Evolutionary conservation across 1,284 basidiomycete species (phyloP).

Genomic region (Ganoderma lingzhi): DNA sequence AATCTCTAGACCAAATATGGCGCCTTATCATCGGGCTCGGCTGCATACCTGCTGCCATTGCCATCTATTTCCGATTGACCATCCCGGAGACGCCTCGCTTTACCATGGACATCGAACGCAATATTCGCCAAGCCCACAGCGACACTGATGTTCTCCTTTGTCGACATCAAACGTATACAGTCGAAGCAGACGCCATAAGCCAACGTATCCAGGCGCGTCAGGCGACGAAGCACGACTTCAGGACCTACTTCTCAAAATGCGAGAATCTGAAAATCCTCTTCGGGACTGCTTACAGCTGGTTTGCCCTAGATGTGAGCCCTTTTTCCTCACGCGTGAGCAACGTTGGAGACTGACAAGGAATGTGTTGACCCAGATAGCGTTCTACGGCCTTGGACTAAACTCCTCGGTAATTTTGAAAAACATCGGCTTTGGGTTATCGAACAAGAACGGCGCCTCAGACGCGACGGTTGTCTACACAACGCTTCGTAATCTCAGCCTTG

Average conservation of each 20-base stretch:
- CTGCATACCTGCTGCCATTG: constrained; percentile 70
- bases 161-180: constrained; percentile 53
- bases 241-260: constrained; percentile 66
- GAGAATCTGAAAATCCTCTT: constrained; percentile 72
- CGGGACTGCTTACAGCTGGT: constrained; percentile 76
- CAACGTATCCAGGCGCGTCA: constrained; percentile 71
- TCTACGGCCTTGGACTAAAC: constrained; percentile 88
- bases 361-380: constrained; percentile 66
- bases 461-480: constrained; percentile 54
- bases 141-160: constrained; percentile 75
- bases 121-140: constrained; percentile 74
- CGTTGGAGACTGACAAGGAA: constrained; percentile 19
- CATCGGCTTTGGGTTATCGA: constrained; percentile 63
- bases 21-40: constrained; percentile 77
- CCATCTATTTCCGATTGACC: constrained; percentile 81
- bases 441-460: constrained; percentile 39
- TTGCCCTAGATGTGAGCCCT: constrained; percentile 71
- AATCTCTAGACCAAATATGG: constrained; percentile 70
- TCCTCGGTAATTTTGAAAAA: constrained; percentile 68
- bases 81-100: constrained; percentile 86
- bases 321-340: not conserved
- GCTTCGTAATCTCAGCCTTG: constrained; percentile 62
- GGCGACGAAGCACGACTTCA: constrained; percentile 72
- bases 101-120: constrained; percentile 91
- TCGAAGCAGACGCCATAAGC: constrained; percentile 63